Evolutionary conservation across 805 yeast species (phyloP).

Genomic region (Lachancea cidri): DNA sequence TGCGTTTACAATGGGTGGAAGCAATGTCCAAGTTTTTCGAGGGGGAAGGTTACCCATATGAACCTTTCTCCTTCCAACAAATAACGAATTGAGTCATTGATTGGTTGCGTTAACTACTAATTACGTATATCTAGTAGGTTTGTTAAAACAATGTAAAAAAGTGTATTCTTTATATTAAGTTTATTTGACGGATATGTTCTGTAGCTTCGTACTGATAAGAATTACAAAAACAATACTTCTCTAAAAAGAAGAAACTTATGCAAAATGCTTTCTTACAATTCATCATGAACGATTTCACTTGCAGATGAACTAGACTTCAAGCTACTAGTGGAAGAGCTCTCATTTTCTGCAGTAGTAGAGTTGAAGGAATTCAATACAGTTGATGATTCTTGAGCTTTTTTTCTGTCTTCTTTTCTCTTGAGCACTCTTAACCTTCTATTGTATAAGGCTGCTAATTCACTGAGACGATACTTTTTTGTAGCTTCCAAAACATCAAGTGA

Average conservation of each 20-base stretch:
- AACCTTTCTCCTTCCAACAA: slow-evolving; percentile 61
- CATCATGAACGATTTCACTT: slow-evolving; percentile 14
- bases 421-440: slow-evolving; percentile 22
- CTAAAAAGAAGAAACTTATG: no score
- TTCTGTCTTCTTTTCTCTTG: slow-evolving; percentile 25
- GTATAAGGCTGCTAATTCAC: slow-evolving; percentile 25
- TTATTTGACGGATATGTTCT: no score
- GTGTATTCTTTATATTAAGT: no score
- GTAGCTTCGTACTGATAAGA: no score
- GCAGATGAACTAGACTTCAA: not conserved
- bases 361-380: not conserved
- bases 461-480: slow-evolving; percentile 28
- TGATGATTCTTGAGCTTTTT: slow-evolving; percentile 11
- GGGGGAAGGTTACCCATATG: slow-evolving; percentile 68
- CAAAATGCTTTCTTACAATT: slow-evolving; percentile 12
- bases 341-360: slow-evolving; percentile 2
- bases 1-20: slow-evolving; percentile 79
- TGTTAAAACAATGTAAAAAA: no score
- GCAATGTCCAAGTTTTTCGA: slow-evolving; percentile 76
- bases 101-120: no score
- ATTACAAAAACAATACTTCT: no score
- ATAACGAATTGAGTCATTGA: no score
- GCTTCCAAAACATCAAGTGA: slow-evolving; percentile 16
- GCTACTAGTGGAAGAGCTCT: not conserved
- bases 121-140: no score